A percentile compares a stretch with the other conserved stretches of the same genome.
Evolutionary conservation across 2,329 filamentous ascomycete genomes (phyloP).

Genomic region (Knufia petricola): DNA sequence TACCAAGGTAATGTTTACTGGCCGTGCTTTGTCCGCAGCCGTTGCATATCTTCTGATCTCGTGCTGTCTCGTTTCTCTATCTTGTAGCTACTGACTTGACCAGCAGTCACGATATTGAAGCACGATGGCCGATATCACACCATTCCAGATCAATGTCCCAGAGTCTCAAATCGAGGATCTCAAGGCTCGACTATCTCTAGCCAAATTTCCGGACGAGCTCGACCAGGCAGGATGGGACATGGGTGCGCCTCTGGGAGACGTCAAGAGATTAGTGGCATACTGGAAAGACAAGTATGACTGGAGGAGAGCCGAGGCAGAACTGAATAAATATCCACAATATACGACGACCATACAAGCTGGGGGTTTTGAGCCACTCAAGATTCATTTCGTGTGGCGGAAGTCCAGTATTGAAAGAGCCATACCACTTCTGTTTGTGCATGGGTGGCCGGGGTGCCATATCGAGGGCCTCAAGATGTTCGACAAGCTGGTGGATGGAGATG

Average conservation of each 20-base stretch:
- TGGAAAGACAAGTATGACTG: conserved; percentile 32
- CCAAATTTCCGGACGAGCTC: conserved; percentile 33
- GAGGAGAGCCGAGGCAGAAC: conserved; percentile 27
- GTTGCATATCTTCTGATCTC: background rate
- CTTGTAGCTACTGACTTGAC: conserved; percentile 28
- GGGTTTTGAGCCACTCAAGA: conserved; percentile 30
- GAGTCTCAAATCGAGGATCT: conserved; percentile 28
- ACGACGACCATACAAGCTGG: conserved; percentile 30
- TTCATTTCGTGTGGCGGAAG: conserved; percentile 32
- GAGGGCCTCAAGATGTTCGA: conserved; percentile 33
- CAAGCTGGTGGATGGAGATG: conserved; percentile 24
- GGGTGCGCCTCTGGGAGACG: conserved; percentile 29
- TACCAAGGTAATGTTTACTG: no score
- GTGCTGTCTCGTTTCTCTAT: conserved; percentile 25
- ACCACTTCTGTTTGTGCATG: conserved; percentile 18
- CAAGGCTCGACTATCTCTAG: conserved; percentile 28
- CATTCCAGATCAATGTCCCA: conserved; percentile 28
- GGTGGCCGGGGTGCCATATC: conserved; percentile 19
- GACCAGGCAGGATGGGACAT: conserved; percentile 33
- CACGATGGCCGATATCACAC: conserved; percentile 16
- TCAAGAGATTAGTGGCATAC: conserved; percentile 28
- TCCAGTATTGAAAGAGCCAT: conserved; percentile 19
- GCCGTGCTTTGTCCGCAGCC: background rate
- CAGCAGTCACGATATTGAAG: background rate
- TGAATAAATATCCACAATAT: conserved; percentile 31